These are phyloP conservation scores for Speleostelium caveatum DNA, from an alignment of 78 protist genomes.

Conservation along the genomic window DNA sequence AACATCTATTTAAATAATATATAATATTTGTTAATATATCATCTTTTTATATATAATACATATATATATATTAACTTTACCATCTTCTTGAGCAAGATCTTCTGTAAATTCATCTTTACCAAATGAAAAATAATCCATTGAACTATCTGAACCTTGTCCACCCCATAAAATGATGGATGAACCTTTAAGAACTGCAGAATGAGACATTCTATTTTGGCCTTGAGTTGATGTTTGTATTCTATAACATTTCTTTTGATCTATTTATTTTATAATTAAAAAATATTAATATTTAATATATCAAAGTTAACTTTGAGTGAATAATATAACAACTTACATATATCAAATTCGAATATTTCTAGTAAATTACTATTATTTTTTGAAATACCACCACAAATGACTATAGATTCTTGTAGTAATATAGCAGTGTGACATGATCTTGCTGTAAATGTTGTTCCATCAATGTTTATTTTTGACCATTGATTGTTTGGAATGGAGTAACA, in stretches of 20 bases:
- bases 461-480: conserved; percentile 5
- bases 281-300: neutral
- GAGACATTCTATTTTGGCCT: conserved; percentile 35
- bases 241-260: conserved; percentile 57
- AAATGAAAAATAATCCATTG: conserved; percentile 60
- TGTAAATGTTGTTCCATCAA: conserved; percentile 27
- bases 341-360: conserved; percentile 57
- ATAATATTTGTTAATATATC: neutral
- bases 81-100: conserved; percentile 51
- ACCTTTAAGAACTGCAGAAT: conserved; percentile 26
- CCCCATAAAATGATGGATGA: conserved; percentile 26
- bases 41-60: neutral
- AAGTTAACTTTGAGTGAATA: neutral
- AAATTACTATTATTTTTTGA: neutral
- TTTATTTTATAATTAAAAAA: neutral
- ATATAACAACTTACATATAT: conserved; percentile 23
- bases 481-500: conserved; percentile 25
- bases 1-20: conserved; percentile 7
- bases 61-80: neutral
- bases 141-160: conserved; percentile 7
- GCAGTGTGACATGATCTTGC: conserved; percentile 53
- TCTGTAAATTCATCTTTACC: conserved; percentile 75
- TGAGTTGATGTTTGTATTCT: conserved; percentile 19
- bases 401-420: conserved; percentile 48
- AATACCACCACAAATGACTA: conserved; percentile 59